phyloP scores from a whole-genome alignment of 331 rosid species.

The Telfairia occidentalis region DNA sequence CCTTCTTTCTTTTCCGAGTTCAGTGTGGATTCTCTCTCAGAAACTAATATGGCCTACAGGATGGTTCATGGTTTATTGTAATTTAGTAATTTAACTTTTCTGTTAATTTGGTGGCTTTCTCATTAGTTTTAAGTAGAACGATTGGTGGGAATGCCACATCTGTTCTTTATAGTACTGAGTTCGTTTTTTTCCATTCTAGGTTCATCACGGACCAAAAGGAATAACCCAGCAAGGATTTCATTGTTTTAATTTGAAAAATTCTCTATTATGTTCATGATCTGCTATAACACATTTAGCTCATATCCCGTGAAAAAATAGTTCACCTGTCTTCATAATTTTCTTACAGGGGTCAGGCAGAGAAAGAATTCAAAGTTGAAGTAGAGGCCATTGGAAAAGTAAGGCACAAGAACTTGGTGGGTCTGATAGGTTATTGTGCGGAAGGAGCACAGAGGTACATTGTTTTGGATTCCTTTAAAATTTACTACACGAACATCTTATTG shows the following conservation, averaged over 20 bases:
- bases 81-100: neutral
- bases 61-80: neutral
- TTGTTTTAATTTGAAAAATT: neutral
- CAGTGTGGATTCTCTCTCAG: neutral
- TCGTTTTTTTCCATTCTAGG: neutral
- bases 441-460: constrained; percentile 62
- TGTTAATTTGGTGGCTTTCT: neutral
- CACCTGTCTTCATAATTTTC: constrained; percentile 5
- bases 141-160: neutral
- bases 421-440: constrained; percentile 88
- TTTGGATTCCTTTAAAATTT: neutral
- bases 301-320: neutral
- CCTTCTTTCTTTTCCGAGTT: neutral
- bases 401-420: constrained; percentile 92
- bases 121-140: neutral
- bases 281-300: neutral
- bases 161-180: neutral
- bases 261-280: constrained; percentile 3
- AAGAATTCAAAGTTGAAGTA: constrained; percentile 92
- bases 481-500: neutral
- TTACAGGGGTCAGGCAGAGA: constrained; percentile 88
- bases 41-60: neutral
- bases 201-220: neutral
- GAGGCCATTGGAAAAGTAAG: constrained; percentile 96
- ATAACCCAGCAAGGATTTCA: neutral